Evolutionary conservation across 2,329 filamentous ascomycete genomes (phyloP), one percentile per base, ranked within the genome.

Genomic region (Xylariomycetidae sp.): DNA sequence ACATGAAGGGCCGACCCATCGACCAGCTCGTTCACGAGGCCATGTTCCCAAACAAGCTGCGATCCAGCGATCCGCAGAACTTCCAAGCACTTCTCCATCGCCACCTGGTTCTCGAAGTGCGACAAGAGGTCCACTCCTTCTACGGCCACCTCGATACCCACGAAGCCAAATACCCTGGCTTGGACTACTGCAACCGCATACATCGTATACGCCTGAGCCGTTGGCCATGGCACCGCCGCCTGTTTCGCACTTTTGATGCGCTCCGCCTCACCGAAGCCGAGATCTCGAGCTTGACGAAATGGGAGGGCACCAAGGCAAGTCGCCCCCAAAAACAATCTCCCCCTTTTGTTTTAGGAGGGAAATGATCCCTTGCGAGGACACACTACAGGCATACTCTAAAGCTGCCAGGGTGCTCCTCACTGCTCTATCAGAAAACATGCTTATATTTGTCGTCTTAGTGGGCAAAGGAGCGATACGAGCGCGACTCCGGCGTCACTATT

Each of bases 251-350:
- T 18, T 87, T 90, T 50, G 82, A 88, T 58, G 63, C 60, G 17
- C 68, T 89, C 16, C 70, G 70, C 26, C 67, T 89, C 24, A 90
- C 84, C 6, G 63, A 74, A 37, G 64, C 67, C 47, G 84, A 90
- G 55, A 85, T 90, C 46, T 69, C 76, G 34, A 67, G 68, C 30
- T 66, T 89, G 53, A 88, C 84, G 38, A 81, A 84, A 52, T 90
- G 84, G 84, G 84, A 89, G 63, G 84, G 84, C 37, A 89, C 84
- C 8, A 78, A 80, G n/a, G n/a, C n/a, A n/a, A n/a, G n/a, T n/a
- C n/a, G n/a, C n/a, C n/a, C n/a, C n/a, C n/a, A n/a, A n/a, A n/a
- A n/a, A n/a, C n/a, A n/a, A n/a, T n/a, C n/a, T n/a, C n/a, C n/a
- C n/a, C n/a, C n/a, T n/a, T n/a, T n/a, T n/a, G n/a, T n/a, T n/a